These are phyloP conservation scores for Fremontodendron californicum DNA, from an alignment of 345 rosid species.

Conservation along the genomic window DNA sequence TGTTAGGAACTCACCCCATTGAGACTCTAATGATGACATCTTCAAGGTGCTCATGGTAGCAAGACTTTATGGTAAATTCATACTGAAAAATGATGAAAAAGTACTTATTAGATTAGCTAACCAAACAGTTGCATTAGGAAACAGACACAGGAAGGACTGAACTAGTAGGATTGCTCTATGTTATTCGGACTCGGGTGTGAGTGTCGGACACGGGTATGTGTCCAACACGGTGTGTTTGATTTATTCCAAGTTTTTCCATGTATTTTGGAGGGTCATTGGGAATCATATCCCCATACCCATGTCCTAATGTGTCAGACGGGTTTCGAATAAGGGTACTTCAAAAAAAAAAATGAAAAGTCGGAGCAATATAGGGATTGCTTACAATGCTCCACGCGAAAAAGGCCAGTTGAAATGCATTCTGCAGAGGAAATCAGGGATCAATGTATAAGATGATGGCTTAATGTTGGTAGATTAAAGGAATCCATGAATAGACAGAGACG, in stretches of 20 bases:
- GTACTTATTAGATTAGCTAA: not conserved
- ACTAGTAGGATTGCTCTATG: not conserved
- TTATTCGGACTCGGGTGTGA: too few relatives aligned
- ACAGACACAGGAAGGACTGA: not conserved
- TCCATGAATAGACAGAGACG: not conserved
- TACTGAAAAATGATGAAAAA: constrained; percentile 44
- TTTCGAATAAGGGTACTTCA: too few relatives aligned
- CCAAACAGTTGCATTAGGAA: not conserved
- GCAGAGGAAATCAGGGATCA: constrained; percentile 19
- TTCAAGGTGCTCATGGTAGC: constrained; percentile 50
- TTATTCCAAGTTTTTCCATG: too few relatives aligned
- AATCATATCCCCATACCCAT: too few relatives aligned
- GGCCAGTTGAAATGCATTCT: constrained; percentile 95
- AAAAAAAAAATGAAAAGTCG: not conserved
- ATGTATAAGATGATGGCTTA: not conserved
- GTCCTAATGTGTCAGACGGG: too few relatives aligned
- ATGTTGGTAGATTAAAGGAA: not conserved
- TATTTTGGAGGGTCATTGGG: too few relatives aligned
- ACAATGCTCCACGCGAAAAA: constrained; percentile 78
- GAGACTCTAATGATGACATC: constrained; percentile 62
- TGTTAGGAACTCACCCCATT: constrained; percentile 60
- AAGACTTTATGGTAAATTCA: constrained; percentile 40
- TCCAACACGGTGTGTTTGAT: too few relatives aligned
- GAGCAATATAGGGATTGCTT: constrained; percentile 24
- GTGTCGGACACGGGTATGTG: too few relatives aligned